Percentiles rank a stretch among this genome's conserved stretches.
Evolutionary conservation across 495 filamentous ascomycete genomes (phyloP).

Genomic region (Extremus antarcticus): DNA sequence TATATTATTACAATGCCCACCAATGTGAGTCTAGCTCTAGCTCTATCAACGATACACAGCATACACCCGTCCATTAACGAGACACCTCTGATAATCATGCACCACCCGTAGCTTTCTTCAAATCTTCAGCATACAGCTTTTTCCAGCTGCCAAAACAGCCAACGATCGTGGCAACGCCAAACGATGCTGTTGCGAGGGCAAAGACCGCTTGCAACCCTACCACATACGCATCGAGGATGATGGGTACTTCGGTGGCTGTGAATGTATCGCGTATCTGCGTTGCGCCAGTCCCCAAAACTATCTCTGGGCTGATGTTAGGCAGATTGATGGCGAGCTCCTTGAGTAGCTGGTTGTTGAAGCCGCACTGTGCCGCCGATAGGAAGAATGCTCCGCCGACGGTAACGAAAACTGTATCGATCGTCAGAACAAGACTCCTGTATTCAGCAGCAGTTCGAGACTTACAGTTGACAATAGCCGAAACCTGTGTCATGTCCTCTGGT

Average conservation of each 20-base stretch:
- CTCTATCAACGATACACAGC: too few relatives aligned
- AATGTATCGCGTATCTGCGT: constrained; percentile 41
- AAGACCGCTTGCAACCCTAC: constrained; percentile 41
- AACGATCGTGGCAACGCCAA: neutral
- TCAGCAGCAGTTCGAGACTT: too few relatives aligned
- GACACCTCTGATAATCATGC: neutral
- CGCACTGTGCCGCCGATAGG: too few relatives aligned
- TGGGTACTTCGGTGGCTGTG: constrained; percentile 33
- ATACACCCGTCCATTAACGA: too few relatives aligned
- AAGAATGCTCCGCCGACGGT: too few relatives aligned
- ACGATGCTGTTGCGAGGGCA: constrained; percentile 31
- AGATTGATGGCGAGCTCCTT: neutral
- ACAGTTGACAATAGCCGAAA: too few relatives aligned
- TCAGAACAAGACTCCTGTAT: too few relatives aligned
- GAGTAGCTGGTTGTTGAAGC: too few relatives aligned
- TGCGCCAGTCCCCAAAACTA: constrained; percentile 41
- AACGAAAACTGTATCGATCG: too few relatives aligned
- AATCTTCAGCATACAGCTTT: neutral
- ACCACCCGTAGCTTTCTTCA: neutral
- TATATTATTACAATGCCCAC: too few relatives aligned
- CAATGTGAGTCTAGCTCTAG: too few relatives aligned
- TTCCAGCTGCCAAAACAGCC: neutral
- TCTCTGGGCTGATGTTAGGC: constrained; percentile 28
- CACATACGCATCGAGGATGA: constrained; percentile 49
- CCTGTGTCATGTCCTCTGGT: too few relatives aligned